phyloP scores from a whole-genome alignment of 2,329 filamentous ascomycete genomes.

The Balansia obtecta region DNA sequence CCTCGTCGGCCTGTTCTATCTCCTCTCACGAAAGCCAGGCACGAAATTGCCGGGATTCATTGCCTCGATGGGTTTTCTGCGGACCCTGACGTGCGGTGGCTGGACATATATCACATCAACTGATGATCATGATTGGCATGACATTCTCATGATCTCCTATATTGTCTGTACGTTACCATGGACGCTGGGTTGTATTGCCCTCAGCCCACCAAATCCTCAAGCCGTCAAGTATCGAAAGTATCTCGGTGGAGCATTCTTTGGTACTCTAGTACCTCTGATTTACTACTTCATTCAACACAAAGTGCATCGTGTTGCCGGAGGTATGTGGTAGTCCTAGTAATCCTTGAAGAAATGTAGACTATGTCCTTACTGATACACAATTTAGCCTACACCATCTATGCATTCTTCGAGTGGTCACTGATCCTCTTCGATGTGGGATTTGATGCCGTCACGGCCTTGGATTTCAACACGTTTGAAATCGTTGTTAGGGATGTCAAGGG shows the following conservation, averaged over 20 bases:
- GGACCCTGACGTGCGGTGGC: slow-evolving; percentile 87
- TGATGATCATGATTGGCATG: slow-evolving; percentile 96
- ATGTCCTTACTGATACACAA: slow-evolving; percentile 1
- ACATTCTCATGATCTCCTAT: slow-evolving; percentile 99
- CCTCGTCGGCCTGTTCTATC: slow-evolving; percentile 83
- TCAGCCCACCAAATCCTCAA: slow-evolving; percentile 73
- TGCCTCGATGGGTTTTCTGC: slow-evolving; percentile 66
- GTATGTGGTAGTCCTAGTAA: slow-evolving; percentile 38
- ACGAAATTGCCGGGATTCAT: slow-evolving; percentile 70
- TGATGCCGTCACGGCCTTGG: slow-evolving; percentile 84
- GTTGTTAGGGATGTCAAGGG: slow-evolving; percentile 82
- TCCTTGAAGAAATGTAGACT: no score
- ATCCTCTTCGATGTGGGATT: slow-evolving; percentile 94
- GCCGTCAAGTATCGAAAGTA: slow-evolving; percentile 85
- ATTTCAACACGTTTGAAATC: slow-evolving; percentile 83
- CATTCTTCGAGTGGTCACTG: slow-evolving; percentile 95
- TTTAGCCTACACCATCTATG: slow-evolving; percentile 88
- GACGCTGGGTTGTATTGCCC: slow-evolving; percentile 79
- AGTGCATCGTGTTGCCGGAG: slow-evolving; percentile 84
- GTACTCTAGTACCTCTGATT: slow-evolving; percentile 75
- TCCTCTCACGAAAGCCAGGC: slow-evolving; percentile 68
- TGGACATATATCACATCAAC: slow-evolving; percentile 99
- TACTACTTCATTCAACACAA: slow-evolving; percentile 99
- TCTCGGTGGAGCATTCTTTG: slow-evolving; percentile 75
- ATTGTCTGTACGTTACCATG: slow-evolving; percentile 87